Evolutionary conservation across 768 basidiomycete species (phyloP), one percentile per base, ranked within the genome.

Genomic region (Rhodotorula diobovata): DNA sequence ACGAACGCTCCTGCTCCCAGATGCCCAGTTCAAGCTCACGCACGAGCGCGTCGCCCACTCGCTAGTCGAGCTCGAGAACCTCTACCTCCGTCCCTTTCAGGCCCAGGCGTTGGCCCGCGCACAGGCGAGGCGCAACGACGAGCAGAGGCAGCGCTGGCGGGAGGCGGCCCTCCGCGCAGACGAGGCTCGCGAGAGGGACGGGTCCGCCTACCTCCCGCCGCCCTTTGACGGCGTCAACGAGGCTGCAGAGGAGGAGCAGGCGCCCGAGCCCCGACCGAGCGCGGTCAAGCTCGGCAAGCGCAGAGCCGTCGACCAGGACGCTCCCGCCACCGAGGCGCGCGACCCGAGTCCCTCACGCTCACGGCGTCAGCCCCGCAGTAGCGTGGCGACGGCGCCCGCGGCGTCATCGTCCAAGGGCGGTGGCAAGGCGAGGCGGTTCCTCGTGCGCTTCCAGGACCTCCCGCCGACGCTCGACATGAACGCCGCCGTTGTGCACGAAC

Each of bases 51-150:
- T 25, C 43, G 4, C 7, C 30, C 41, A 50, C 62, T 35, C 62
- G 34, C 50, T 63, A 25, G 1, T 15, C 48, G 62, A 63, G 35
- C 48, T 63, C 50, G 62, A 63, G 39, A 50, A 63, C 62, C 32
- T 48, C 34, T 63, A 50, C 48, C 37, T 63, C 62, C 34, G 62
- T 25, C 50, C 50, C 21, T 48, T 63, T 20, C 34, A 21, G 8
- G 48, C 32, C 21, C 48, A 37, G 21, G n/a, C 50, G 2, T 14
- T 18, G 34, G 35, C 34, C 1, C 50, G 48, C 15, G 21, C 35
- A 2, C 25, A 37, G 6, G 62, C 35, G 12, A 37, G 25, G 39
- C 57, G 39, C 12, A 18, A 4, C 25, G 57, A 58, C 25, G 37
- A 23, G 57, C n/a, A 10, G 23, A 25, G 57, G 14, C 35, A n/a